phyloP scores from a whole-genome alignment of 2,329 filamentous ascomycete genomes.

The Clathrospora elynae region DNA sequence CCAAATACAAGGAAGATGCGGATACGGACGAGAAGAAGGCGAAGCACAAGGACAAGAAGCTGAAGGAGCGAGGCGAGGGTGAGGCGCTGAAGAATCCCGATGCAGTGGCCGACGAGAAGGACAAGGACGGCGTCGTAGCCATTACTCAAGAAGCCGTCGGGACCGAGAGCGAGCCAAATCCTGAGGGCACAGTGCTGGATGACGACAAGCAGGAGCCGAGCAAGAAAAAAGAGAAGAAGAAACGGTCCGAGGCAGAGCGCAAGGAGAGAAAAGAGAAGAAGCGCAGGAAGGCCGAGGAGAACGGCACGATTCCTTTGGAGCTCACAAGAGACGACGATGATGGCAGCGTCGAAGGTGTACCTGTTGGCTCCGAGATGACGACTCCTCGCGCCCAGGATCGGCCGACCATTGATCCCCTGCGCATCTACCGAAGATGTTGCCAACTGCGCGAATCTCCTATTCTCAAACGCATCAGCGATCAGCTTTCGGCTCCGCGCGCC shows the following conservation, averaged over 20 bases:
- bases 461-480: conserved; percentile 87
- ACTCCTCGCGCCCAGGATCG: conserved; percentile 63
- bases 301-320: conserved; percentile 84
- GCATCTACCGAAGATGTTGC: conserved; percentile 93
- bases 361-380: conserved; percentile 21
- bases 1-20: conserved; percentile 70
- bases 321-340: conserved; percentile 69
- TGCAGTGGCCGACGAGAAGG: conserved; percentile 59
- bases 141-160: conserved; percentile 48
- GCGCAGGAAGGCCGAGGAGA: conserved; percentile 81
- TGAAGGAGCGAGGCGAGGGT: conserved; percentile 73
- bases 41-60: conserved; percentile 59
- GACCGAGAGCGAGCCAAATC: conserved; percentile 51
- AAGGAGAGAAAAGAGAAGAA: conserved; percentile 92
- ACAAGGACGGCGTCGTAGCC: conserved; percentile 53
- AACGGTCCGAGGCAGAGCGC: conserved; percentile 87
- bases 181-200: conserved; percentile 43
- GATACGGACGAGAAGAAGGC: conserved; percentile 56
- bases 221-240: conserved; percentile 94
- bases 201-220: conserved; percentile 51
- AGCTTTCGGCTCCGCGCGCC: conserved; percentile 75
- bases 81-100: conserved; percentile 72
- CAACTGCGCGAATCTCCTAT: conserved; percentile 92
- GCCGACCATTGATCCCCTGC: conserved; percentile 86
- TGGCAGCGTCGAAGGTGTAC: conserved; percentile 25